These are phyloP conservation scores for Huntiella savannae DNA, from an alignment of 2,329 filamentous ascomycete species.

Conservation along the genomic window DNA sequence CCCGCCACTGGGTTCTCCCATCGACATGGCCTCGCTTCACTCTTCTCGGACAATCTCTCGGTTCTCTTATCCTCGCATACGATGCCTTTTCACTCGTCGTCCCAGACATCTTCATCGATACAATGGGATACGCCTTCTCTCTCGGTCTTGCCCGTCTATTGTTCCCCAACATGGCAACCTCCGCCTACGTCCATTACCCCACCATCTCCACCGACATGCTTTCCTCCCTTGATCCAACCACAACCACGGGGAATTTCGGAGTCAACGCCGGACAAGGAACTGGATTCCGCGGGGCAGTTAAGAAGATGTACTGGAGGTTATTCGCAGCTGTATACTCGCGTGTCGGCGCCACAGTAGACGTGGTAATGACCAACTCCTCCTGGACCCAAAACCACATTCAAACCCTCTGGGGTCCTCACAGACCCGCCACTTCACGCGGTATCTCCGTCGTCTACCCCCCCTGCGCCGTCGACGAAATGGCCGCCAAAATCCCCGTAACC, in stretches of 20 bases:
- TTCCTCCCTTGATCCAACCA: conserved; percentile 50
- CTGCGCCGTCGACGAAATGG: conserved; percentile 72
- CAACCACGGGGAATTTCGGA: conserved; percentile 41
- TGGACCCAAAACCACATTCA: conserved; percentile 82
- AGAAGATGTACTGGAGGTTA: conserved; percentile 67
- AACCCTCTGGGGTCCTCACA: conserved; percentile 52
- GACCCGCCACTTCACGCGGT: conserved; percentile 22
- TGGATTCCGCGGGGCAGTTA: conserved; percentile 50
- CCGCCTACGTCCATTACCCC: conserved; percentile 91
- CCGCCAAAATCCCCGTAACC: conserved; percentile 53
- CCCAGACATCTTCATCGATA: conserved; percentile 89
- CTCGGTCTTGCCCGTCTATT: conserved; percentile 66
- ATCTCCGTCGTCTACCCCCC: conserved; percentile 78
- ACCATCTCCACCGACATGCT: conserved; percentile 99
- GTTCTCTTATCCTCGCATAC: conserved; percentile 71
- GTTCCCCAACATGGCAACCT: conserved; percentile 65
- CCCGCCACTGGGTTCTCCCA: conserved; percentile 66
- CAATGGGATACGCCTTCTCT: conserved; percentile 92
- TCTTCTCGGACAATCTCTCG: conserved; percentile 79
- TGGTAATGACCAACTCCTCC: conserved; percentile 93
- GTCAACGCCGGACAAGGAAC: conserved; percentile 68
- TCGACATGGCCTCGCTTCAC: conserved; percentile 86
- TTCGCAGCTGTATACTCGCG: conserved; percentile 71
- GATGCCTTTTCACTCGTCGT: conserved; percentile 85
- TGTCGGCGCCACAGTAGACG: conserved; percentile 67